Evolutionary conservation across 2,329 filamentous ascomycete genomes (phyloP).

Genomic region (Dactylellina leptospora): DNA sequence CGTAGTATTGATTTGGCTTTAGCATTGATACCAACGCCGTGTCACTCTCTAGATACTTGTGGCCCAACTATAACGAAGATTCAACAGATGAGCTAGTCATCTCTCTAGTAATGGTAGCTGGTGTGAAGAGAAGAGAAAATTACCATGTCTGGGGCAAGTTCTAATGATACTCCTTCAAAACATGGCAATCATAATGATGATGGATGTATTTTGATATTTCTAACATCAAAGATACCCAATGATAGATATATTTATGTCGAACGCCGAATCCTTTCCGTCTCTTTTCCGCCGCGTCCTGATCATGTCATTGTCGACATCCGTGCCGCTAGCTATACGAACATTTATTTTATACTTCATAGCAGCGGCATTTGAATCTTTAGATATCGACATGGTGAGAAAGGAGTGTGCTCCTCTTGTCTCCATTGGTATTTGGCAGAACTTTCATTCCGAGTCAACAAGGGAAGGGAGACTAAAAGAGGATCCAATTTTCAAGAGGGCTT

Average conservation of each 20-base stretch:
- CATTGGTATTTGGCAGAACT: slow-evolving; percentile 93
- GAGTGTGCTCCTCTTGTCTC: slow-evolving; percentile 95
- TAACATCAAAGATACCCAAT: not conserved
- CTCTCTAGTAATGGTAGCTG: slow-evolving; percentile 83
- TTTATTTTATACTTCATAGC: slow-evolving; percentile 91
- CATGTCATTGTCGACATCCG: slow-evolving; percentile 77
- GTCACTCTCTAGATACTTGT: slow-evolving; percentile 91
- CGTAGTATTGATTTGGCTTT: not conserved
- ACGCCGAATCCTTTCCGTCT: slow-evolving; percentile 81
- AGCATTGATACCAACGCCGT: too few species aligned
- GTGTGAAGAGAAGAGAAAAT: slow-evolving; percentile 86
- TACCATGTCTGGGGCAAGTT: slow-evolving; percentile 82
- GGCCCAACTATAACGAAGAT: slow-evolving; percentile 89
- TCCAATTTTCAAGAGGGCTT: slow-evolving; percentile 82
- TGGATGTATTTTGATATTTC: not conserved
- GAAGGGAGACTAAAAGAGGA: slow-evolving; percentile 77
- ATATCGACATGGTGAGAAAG: slow-evolving; percentile 86
- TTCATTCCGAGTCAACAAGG: slow-evolving; percentile 78
- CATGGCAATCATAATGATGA: not conserved
- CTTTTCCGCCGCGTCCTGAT: slow-evolving; percentile 90
- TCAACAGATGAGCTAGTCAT: slow-evolving; percentile 92
- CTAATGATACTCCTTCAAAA: not conserved
- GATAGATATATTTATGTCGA: slow-evolving; percentile 76
- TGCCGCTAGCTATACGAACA: slow-evolving; percentile 74
- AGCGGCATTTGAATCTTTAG: slow-evolving; percentile 89